These are phyloP conservation scores for Fusarium sp. DNA, from an alignment of 2,329 filamentous ascomycete species.

Conservation along the genomic window DNA sequence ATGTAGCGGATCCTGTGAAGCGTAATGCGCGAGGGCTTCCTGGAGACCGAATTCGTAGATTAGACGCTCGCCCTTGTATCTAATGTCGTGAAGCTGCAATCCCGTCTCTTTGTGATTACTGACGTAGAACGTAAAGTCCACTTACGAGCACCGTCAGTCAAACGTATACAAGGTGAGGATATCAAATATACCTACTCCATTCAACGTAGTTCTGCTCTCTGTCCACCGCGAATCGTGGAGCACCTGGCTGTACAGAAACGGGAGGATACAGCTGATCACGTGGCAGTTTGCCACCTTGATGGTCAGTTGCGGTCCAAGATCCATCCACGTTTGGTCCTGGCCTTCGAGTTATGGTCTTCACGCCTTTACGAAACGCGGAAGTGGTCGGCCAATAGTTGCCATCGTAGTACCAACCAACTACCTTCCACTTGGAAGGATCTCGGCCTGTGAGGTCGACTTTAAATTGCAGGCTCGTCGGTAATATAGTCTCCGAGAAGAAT, in stretches of 20 bases:
- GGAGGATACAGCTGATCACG: conserved; percentile 23
- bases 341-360: not conserved
- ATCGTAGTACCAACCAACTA: conserved; percentile 70
- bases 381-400: conserved; percentile 65
- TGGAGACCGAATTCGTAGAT: conserved; percentile 71
- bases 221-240: conserved; percentile 23
- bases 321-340: conserved; percentile 29
- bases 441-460: conserved; percentile 65
- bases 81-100: conserved; percentile 66
- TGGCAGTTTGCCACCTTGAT: conserved; percentile 11
- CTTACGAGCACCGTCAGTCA: conserved; percentile 53
- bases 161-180: fast-evolving
- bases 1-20: conserved; percentile 63
- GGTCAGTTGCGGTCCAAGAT: conserved; percentile 26
- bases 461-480: conserved; percentile 63
- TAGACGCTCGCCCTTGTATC: conserved; percentile 68
- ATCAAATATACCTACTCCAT: conserved; percentile 23
- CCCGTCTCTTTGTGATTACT: conserved; percentile 64
- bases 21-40: conserved; percentile 69
- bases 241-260: conserved; percentile 23
- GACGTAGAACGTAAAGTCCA: conserved; percentile 64
- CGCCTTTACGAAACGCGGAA: conserved; percentile 53
- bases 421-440: conserved; percentile 65
- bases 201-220: conserved; percentile 33
- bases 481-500: conserved; percentile 59